Evolutionary conservation across 1,284 basidiomycete genomes (phyloP), one percentile per base, ranked within the genome.

Genomic region (Irpex rosettiformis): DNA sequence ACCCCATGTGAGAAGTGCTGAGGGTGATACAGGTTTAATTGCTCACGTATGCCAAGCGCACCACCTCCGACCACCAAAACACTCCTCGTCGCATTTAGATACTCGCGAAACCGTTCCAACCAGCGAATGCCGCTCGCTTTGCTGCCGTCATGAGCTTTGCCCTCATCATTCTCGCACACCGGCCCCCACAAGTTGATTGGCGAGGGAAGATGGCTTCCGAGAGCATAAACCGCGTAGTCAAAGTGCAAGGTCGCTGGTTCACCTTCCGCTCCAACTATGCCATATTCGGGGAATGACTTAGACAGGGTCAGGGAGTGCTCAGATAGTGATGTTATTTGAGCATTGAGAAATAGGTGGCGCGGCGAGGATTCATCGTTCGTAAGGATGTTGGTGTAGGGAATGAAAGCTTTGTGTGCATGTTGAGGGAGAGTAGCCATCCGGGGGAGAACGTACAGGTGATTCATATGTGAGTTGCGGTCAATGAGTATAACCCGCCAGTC

Each of bases 351-450:
- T n/a, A 16, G 57, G 29, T 16, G 58, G 64, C 55, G 57, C 66
- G 43, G 62, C 62, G 63, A 80, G 79, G 42, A 18, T 7, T n/a
- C 16, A 16, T 45, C 42, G n/a, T 45, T 45, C 7, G 16, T 45
- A 21, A 45, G 42, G 56, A 81, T 61, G 64, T 77, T 80, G 58
- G 73, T 74, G 69, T 86, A 88, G 0, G 90, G 88, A 63, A 91
- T 83, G 71, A 92, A 71, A 18, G 86, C 85, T 75, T 89, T 89
- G 73, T 89, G 83, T 71, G 88, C 87, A 66, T 89, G 85, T 29
- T 82, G 81, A 4, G 85, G 78, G 6, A 89, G 75, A 11, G 88
- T 81, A 7, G 83, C 79, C 63, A 83, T 82, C 52, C 88, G 78
- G 2, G 88, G 85, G 53, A 88, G 76, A 54, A 82, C 80, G 69